Evolutionary conservation across 2,329 filamentous ascomycete species (phyloP), one percentile per base, ranked within the genome.

Genomic region (Ceratocystis papillata): DNA sequence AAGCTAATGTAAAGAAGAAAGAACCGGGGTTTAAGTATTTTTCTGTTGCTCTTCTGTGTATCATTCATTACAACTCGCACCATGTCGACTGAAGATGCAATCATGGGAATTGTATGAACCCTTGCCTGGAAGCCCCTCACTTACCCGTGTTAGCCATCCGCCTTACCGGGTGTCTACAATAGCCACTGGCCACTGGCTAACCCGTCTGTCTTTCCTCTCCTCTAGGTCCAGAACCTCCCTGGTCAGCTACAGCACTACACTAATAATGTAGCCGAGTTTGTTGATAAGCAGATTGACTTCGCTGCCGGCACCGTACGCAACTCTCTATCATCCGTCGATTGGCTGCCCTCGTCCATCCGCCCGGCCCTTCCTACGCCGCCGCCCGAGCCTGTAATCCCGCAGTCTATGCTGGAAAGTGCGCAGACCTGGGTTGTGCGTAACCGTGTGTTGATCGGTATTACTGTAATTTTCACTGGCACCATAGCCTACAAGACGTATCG

Each of bases 271-370:
- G 90, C 90, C 73, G 87, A 90, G 69, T 87, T 87, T 70, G 84
- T 96, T 74, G 90, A 96, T 76, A 81, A 82, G 67, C 85, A 91
- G 73, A 87, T 96, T 75, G 90, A 96, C 72, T 80, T 82, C 68
- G 85, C 90, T 57, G 89, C 91, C 65, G 79, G 81, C 45, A 79
- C 82, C 46, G 79, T 96, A 60, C 85, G 89, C 73, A 86, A 90
- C 69, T 81, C 81, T 3, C 79, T 90, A 59, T 82, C 87, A 46
- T 79, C 85, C 46, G 81, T 85, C 65, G 76, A 81, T 73, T 94
- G 90, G 89, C 78, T 95, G 15, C 89, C 89, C 53, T 81, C 87
- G 50, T 80, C 82, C 67, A 79, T 89, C 55, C 83, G 84, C 20
- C 82, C 83, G n/a, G 79, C 80, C 8, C 78, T 71, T 28, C 70